phyloP scores from a whole-genome alignment of 2,329 filamentous ascomycete genomes.

The Fusarium hostae region DNA sequence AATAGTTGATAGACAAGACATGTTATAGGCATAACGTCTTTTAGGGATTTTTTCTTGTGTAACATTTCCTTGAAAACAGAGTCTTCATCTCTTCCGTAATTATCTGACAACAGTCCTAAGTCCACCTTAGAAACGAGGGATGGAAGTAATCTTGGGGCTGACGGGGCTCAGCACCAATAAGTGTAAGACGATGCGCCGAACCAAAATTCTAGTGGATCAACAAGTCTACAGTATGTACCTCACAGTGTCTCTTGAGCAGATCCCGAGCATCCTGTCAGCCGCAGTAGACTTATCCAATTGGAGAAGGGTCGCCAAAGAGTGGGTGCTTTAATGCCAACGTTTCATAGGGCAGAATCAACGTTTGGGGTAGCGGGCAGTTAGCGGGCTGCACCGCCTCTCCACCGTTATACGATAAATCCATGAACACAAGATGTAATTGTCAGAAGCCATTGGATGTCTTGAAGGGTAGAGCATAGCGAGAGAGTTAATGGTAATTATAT shows the following conservation, averaged over 20 bases:
- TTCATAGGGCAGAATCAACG: constrained; percentile 37
- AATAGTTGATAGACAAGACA: background rate
- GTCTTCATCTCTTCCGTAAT: background rate
- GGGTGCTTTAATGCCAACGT: constrained; percentile 17
- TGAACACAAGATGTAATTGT: background rate
- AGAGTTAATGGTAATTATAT: background rate
- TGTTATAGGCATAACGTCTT: background rate
- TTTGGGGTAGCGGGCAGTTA: background rate
- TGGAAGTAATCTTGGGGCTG: constrained; percentile 22
- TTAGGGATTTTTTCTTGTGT: background rate
- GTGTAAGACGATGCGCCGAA: constrained; percentile 27
- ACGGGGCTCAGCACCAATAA: constrained; percentile 32
- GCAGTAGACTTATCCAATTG: constrained; percentile 27
- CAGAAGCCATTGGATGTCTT: background rate
- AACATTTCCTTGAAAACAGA: background rate
- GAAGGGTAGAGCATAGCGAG: background rate
- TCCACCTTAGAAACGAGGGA: background rate
- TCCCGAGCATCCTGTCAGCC: constrained; percentile 33
- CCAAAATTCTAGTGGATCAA: constrained; percentile 2
- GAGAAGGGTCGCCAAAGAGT: background rate
- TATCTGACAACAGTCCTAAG: background rate
- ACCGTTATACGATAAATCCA: constrained; percentile 3
- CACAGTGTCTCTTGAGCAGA: constrained; percentile 11
- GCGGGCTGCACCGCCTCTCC: constrained; percentile 29
- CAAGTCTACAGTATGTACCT: constrained; percentile 20